Percentiles rank a stretch among this genome's conserved stretches.
Conservation (phyloP, 164 flowering plant genomes). For the Dillenia turbinata region DNA sequence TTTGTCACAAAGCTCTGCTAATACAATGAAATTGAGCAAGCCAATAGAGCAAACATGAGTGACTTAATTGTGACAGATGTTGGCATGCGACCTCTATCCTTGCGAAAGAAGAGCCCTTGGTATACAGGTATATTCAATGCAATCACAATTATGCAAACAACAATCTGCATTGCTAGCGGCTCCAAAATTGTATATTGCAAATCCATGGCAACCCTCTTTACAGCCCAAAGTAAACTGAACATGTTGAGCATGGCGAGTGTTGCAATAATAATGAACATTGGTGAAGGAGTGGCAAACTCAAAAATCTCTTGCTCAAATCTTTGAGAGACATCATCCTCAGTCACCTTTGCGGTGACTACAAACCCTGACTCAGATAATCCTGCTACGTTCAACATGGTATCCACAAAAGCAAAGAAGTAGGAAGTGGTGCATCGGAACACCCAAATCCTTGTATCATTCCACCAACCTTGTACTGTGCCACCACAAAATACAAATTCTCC, state of each 20-base stretch:
- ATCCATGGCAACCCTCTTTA: slow-evolving; percentile 16
- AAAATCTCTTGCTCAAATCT: slow-evolving; percentile 45
- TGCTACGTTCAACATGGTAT: slow-evolving; percentile 24
- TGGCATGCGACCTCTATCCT: slow-evolving; percentile 54
- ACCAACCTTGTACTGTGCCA: slow-evolving; percentile 49
- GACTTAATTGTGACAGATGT: slow-evolving; percentile 30
- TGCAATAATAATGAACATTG: slow-evolving; percentile 38
- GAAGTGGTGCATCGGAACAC: slow-evolving; percentile 46
- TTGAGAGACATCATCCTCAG: slow-evolving; percentile 31
- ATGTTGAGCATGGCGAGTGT: slow-evolving; percentile 47
- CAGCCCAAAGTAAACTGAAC: slow-evolving; percentile 24
- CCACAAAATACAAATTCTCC: slow-evolving; percentile 30
- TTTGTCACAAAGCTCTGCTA: no score
- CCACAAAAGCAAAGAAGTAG: slow-evolving; percentile 41
- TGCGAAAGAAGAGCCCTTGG: slow-evolving; percentile 42
- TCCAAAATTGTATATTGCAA: not conserved
- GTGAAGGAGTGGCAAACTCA: slow-evolving; percentile 50
- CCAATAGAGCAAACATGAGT: slow-evolving; percentile 22
- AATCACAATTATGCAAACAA: slow-evolving; percentile 33
- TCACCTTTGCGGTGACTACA: slow-evolving; percentile 37
- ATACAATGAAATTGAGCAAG: slow-evolving; percentile 8
- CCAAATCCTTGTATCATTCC: slow-evolving; percentile 62
- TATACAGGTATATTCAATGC: slow-evolving; percentile 45
- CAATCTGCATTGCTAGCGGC: slow-evolving; percentile 20
- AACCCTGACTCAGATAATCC: slow-evolving; percentile 32